These are phyloP conservation scores for Bacterosira constricta DNA, from an alignment of 108 stramenopile species.

Conservation along the genomic window DNA sequence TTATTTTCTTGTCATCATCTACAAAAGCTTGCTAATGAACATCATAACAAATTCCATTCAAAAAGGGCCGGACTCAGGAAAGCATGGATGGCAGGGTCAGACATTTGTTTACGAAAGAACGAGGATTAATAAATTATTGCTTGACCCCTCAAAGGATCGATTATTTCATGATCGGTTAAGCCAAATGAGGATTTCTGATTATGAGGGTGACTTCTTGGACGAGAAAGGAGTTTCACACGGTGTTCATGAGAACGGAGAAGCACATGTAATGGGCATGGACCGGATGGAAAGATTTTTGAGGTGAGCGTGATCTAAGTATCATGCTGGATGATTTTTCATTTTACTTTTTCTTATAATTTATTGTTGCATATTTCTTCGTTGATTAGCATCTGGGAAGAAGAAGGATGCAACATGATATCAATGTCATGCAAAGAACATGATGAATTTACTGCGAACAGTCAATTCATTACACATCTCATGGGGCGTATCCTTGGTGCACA, in stretches of 20 bases:
- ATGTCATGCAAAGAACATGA: constrained; percentile 96
- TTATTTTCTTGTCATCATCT: too few relatives aligned
- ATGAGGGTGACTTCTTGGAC: constrained; percentile 27
- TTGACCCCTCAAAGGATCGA: constrained; percentile 24
- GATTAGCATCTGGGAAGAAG: constrained; percentile 93
- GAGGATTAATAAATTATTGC: constrained; percentile 66
- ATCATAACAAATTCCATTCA: too few relatives aligned
- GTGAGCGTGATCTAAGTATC: constrained; percentile 4
- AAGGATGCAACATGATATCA: constrained; percentile 98
- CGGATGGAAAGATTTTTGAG: constrained; percentile 90
- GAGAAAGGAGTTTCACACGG: constrained; percentile 43
- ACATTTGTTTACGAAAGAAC: constrained; percentile 97
- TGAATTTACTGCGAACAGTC: constrained; percentile 94
- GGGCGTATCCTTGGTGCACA: constrained; percentile 95
- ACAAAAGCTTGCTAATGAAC: too few relatives aligned
- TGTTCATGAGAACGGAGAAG: constrained; percentile 72
- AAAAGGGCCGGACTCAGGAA: constrained; percentile 18
- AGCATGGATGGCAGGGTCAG: constrained; percentile 89
- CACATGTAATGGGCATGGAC: constrained; percentile 69
- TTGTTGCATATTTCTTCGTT: background rate
- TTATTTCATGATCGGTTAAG: constrained; percentile 2
- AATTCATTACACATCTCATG: constrained; percentile 98
- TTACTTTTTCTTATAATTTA: background rate
- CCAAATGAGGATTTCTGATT: constrained; percentile 4
- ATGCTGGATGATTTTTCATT: background rate